Base-by-base conservation (phyloP, 1,284 basidiomycete species). In the Cutaneotrichosporon cavernicola region DNA sequence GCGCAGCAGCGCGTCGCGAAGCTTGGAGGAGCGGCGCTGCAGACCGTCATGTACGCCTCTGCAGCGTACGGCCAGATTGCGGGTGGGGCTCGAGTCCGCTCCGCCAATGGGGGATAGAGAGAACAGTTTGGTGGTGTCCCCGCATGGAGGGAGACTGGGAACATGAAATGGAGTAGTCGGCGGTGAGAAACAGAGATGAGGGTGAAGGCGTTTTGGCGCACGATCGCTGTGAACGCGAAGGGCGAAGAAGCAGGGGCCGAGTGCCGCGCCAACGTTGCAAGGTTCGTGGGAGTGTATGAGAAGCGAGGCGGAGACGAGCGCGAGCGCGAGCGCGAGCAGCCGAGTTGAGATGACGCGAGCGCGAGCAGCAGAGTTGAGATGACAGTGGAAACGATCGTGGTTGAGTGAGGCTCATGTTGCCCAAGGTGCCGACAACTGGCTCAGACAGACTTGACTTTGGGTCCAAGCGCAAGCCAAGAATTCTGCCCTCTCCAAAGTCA, bases 1-100 rank as follows among this genome's bases (percentile, higher is more conserved):
- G 16, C 51, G 18, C 51, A 53, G 31, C 51, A 53, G 8, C 51
- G 51, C 14, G 18, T 32, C 26, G 30, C 51, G n/a, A 53, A 53
- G 31, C 16, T 16, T 10, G 51, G 26, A 16, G 51, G 51, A 10
- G 18, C 18, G 51, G 51, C 51, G 9, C 30, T 32, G 51, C 51
- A 53, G 5, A 53, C 51, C 3, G 51, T 53, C 51, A 53, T 53
- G 30, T 53, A 22, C 11, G 14, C 22, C 14, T 16, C 5, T 14
- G 51, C 14, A 31, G 51, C 14, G 51, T 53, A 30, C 51, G 31
- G 51, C 51, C 51, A 53, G 7, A 30, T 22, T 7, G 49, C 22
- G 6, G 49, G 49, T 6, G 49, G 49, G 14, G 31, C 51, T 26
- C 26, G 51, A 13, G 31, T 53, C 31, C 18, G 11, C 10, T 53